Evolutionary conservation across 257 asterid genomes (phyloP), one percentile per base, ranked within the genome.

Genomic region (Ocimum tenuiflorum): DNA sequence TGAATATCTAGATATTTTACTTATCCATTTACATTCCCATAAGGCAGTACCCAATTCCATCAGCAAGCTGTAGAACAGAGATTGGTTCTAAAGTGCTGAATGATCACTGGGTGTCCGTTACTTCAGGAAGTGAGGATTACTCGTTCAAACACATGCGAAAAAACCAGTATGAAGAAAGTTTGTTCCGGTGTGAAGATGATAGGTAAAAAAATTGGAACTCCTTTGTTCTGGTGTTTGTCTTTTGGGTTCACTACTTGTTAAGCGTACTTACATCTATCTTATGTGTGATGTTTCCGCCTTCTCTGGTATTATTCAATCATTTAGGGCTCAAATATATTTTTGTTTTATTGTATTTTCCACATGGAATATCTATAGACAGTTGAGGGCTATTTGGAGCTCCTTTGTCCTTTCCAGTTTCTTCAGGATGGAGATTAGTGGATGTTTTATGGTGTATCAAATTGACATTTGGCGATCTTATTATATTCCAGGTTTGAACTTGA

Each of bases 81-180:
- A 77, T 86, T 75, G 96, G 95, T 42, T 68, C 65, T 63, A 58
- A 82, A 74, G 99, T 94, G 63, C 80, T 94, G 74, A 94, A 94
- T 76, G 97, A 90, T 79, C 83, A 65, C 20, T 94, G 97, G 97
- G 99, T 94, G 60, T 90, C 99, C 2, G 97, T 90, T 63, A 94
- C 99, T 64, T 94, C 96, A 57, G 99, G 99, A 67, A 94, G 97
- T 76, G 99, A 94, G 77, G 97, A 88, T 85, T 90, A 85, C 82
- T 88, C 99, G 29, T 90, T 90, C 83, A 94, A 94, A 77, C 97
- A 94, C 77, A 88, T 88, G 97, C 88, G 91, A 33, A 94, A 86
- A 76, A 94, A 94, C 81, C 97, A 90, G 77, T 94, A 94, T 69
- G 99, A 90, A 80, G 97, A 94, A 71, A 94, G 95, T 80, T 82